Base-by-base conservation (phyloP, 306 rosid species). In the Vicia sativa region DNA sequence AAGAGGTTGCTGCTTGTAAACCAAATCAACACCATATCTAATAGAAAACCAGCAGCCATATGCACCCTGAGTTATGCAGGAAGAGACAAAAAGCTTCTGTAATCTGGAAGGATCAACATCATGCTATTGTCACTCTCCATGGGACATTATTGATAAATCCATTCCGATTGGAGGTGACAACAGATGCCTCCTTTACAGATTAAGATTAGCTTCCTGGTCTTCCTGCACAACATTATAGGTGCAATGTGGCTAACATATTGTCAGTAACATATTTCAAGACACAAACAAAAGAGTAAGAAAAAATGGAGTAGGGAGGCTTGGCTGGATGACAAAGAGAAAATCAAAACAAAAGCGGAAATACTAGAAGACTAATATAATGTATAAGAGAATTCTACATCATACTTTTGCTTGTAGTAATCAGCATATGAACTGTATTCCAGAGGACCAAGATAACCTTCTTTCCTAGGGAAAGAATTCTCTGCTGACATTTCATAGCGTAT, bases 371-470 rank as follows among this genome's bases (percentile, higher is more conserved):
- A 71, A 42, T 38, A 35, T 31, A 58, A 79, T 68, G 67, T 9
- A 65, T 68, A 57, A 68, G 69, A 65, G 65, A 87, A 81, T 31
- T 57, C 35, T 28, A 44, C 41, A 69, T 63, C 85, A 60, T 90
- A 93, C 99, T 93, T 93, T 82, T 87, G 99, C 78, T 90, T 90
- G 89, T 93, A 93, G 79, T 93, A 93, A 82, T 90, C 96, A 70
- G 99, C 96, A 82, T 93, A 93, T 48, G 99, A 88, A 74, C 93
- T 93, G 84, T 93, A 93, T 87, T 93, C 99, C 80, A 93, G 75
- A 53, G 99, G 97, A 75, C 99, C 99, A 65, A 93, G 99, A 79
- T 93, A 93, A 63, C 96, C 97, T 84, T 93, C 99, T 80, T 93
- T 93, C 81, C 96, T 84, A 1, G 99, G 99, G 81, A 93, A 93